phyloP scores from a whole-genome alignment of 352 stramenopile genomes.

The Phytophthora meadii region DNA sequence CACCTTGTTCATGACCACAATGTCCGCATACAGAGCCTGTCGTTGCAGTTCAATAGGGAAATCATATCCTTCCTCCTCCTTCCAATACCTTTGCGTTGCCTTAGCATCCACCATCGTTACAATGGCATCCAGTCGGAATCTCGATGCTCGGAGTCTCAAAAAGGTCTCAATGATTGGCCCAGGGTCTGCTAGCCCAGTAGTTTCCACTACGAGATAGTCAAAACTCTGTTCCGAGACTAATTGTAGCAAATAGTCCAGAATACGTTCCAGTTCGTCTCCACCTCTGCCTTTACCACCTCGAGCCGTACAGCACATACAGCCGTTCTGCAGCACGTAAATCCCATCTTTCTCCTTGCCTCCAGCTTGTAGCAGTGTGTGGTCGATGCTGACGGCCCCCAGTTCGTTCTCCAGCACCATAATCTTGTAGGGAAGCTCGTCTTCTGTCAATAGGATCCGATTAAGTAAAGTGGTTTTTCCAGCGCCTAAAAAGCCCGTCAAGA shows the following conservation, averaged over 20 bases:
- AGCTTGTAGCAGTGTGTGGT: slow-evolving; percentile 61
- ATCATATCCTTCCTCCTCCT: slow-evolving; percentile 27
- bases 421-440: slow-evolving; percentile 88
- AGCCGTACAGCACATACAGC: slow-evolving; percentile 98
- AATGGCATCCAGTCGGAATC: slow-evolving; percentile 96
- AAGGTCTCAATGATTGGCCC: slow-evolving; percentile 98
- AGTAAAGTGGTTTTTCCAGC: slow-evolving; percentile 97
- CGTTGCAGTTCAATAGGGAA: slow-evolving; percentile 72
- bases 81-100: slow-evolving; percentile 57
- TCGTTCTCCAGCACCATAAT: slow-evolving; percentile 96
- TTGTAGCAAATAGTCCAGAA: slow-evolving; percentile 88
- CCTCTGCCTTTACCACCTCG: slow-evolving; percentile 83
- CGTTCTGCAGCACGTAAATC: slow-evolving; percentile 98
- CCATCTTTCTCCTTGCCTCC: slow-evolving; percentile 66
- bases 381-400: slow-evolving; percentile 71
- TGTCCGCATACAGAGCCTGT: slow-evolving; percentile 73
- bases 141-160: slow-evolving; percentile 88
- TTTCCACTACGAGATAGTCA: slow-evolving; percentile 98
- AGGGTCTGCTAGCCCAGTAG: slow-evolving; percentile 96
- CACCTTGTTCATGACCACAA: slow-evolving; percentile 79
- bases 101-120: slow-evolving; percentile 96
- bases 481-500: slow-evolving; percentile 96
- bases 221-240: slow-evolving; percentile 87
- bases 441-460: slow-evolving; percentile 93
- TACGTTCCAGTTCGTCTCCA: slow-evolving; percentile 90